A percentile compares a stretch with the other conserved stretches of the same genome.
phyloP scores from a whole-genome alignment of 805 yeast genomes.

The Ogataea pilisensis region DNA sequence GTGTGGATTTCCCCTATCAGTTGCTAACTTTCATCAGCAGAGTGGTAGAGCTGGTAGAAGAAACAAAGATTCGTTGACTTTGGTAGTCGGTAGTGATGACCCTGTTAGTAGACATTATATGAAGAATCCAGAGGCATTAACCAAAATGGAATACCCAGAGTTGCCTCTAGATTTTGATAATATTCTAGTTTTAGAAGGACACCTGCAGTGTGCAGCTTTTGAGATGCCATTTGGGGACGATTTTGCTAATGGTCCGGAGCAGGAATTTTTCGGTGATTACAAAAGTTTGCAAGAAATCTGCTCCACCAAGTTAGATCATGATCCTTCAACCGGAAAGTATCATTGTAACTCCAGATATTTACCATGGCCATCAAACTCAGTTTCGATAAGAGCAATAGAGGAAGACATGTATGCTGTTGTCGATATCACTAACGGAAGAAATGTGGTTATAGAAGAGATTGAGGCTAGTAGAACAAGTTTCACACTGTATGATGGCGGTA shows the following conservation, averaged over 20 bases:
- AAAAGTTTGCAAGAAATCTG: slow-evolving; percentile 21
- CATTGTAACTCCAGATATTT: slow-evolving; percentile 55
- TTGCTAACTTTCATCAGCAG: slow-evolving; percentile 89
- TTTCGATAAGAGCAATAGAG: slow-evolving; percentile 79
- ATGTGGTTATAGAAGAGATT: slow-evolving; percentile 78
- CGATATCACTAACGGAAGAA: slow-evolving; percentile 75
- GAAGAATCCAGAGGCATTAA: slow-evolving; percentile 57
- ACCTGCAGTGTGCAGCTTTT: slow-evolving; percentile 91
- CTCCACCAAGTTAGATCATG: slow-evolving; percentile 37
- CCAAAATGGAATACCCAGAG: slow-evolving; percentile 52
- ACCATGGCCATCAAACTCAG: slow-evolving; percentile 78
- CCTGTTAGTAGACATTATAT: slow-evolving; percentile 87
- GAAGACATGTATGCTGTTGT: slow-evolving; percentile 84
- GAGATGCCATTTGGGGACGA: slow-evolving; percentile 60
- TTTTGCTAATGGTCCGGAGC: slow-evolving; percentile 42
- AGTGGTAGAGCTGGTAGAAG: slow-evolving; percentile 97
- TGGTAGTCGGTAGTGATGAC: slow-evolving; percentile 75
- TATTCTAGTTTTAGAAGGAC: slow-evolving; percentile 65
- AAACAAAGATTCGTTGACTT: slow-evolving; percentile 75
- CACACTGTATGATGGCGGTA: slow-evolving; percentile 88
- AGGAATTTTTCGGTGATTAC: slow-evolving; percentile 49
- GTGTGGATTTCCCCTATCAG: slow-evolving; percentile 88
- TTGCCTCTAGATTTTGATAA: slow-evolving; percentile 59
- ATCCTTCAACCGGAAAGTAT: slow-evolving; percentile 41
- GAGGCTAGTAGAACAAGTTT: slow-evolving; percentile 88